Conservation (phyloP, 139 green algal species). For the Chlamydomonas schloesseri region DNA sequence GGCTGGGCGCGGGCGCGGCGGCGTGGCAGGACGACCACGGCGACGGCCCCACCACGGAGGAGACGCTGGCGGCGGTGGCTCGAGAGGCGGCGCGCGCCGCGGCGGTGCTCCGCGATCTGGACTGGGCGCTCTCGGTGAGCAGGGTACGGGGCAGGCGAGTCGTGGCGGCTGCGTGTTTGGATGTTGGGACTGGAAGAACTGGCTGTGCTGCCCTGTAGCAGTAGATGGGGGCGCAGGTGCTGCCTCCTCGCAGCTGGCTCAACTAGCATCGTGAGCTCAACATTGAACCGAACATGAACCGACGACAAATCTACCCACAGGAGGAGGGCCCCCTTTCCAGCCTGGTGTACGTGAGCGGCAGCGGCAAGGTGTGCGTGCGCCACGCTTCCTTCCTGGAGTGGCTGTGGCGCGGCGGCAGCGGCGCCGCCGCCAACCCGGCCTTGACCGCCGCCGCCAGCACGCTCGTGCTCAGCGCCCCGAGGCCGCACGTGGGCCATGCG, state of each 20-base stretch:
- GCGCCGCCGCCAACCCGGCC: background rate
- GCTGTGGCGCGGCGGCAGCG: background rate
- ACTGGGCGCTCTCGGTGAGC: slow-evolving; percentile 22
- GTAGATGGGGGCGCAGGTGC: too few species aligned
- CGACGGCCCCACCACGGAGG: too few species aligned
- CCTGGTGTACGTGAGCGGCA: background rate
- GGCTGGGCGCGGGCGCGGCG: too few species aligned
- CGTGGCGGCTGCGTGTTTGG: background rate
- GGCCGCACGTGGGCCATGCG: background rate
- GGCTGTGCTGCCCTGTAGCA: too few species aligned
- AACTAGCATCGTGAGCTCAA: too few species aligned
- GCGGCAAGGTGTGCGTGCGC: background rate
- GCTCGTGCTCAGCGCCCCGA: background rate
- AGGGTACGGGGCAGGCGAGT: too few species aligned
- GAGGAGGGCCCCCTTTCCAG: slow-evolving; percentile 26
- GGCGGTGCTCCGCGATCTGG: background rate
- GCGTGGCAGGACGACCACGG: too few species aligned
- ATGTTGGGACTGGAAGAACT: background rate
- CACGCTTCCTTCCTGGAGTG: slow-evolving; percentile 26
- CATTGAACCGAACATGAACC: too few species aligned
- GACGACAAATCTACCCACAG: too few species aligned
- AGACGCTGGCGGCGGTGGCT: background rate
- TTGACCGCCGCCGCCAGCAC: background rate
- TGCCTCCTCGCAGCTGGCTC: too few species aligned
- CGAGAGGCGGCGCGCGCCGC: background rate